Percentiles rank a stretch among this genome's conserved stretches.
phyloP scores from a whole-genome alignment of 1,284 basidiomycete species.

The Rhizoctonia solani region DNA sequence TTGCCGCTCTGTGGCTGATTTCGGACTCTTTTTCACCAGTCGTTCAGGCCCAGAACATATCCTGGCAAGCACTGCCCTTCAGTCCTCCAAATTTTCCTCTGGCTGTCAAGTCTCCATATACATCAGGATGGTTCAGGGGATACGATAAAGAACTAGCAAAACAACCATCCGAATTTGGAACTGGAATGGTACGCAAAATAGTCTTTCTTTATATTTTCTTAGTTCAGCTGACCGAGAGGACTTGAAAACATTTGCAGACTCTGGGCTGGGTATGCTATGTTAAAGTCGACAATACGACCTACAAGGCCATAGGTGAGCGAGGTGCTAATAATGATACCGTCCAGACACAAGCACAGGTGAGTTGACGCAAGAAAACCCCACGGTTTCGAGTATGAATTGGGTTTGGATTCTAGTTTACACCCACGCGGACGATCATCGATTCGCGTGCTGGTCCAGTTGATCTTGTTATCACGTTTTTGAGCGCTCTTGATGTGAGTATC shows the following conservation, averaged over 20 bases:
- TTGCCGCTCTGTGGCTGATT: neutral
- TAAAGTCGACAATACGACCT: conserved; percentile 61
- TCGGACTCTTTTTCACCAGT: neutral
- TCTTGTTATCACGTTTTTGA: conserved; percentile 62
- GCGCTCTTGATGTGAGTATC: too few relatives aligned
- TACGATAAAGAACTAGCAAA: neutral
- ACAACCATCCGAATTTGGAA: conserved; percentile 3
- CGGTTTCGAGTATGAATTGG: too few relatives aligned
- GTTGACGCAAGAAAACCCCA: neutral
- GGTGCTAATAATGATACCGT: conserved; percentile 54
- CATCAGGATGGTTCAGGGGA: neutral
- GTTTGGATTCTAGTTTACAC: too few relatives aligned
- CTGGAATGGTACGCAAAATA: neutral
- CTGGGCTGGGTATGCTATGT: conserved; percentile 71
- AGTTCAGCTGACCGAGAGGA: neutral
- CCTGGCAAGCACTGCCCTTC: conserved; percentile 1
- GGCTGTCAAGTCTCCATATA: conserved; percentile 14
- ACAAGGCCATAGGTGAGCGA: conserved; percentile 63
- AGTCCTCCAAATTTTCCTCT: conserved; percentile 16
- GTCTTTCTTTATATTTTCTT: neutral
- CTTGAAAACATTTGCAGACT: conserved; percentile 51
- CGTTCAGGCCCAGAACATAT: conserved; percentile 4
- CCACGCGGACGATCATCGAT: conserved; percentile 64
- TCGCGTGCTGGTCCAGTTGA: conserved; percentile 64
- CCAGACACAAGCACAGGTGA: conserved; percentile 55